A percentile compares a stretch with the other conserved stretches of the same genome.
phyloP scores from a whole-genome alignment of 495 filamentous ascomycete genomes.

The Tuber umbilicatum region DNA sequence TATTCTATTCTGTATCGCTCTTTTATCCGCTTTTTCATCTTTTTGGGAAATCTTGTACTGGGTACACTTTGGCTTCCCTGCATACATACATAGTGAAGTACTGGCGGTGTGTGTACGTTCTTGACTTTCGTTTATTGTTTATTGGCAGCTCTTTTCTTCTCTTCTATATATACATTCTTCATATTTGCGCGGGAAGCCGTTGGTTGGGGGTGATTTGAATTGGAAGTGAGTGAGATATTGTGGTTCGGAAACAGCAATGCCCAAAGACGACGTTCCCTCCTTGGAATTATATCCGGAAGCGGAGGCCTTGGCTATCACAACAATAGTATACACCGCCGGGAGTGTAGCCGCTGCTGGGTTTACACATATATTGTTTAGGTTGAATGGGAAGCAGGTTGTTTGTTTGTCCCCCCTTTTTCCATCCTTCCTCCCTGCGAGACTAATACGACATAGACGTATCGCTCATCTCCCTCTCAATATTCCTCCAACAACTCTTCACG shows the following conservation, averaged over 20 bases:
- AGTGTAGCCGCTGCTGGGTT: slow-evolving; percentile 26
- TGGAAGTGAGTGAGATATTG: background rate
- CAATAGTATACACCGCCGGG: slow-evolving; percentile 31
- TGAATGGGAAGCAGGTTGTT: slow-evolving; percentile 36
- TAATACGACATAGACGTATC: slow-evolving; percentile 27
- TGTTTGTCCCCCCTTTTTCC: slow-evolving; percentile 21
- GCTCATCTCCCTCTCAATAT: slow-evolving; percentile 34
- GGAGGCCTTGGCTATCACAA: slow-evolving; percentile 16
- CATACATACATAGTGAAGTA: slow-evolving; percentile 7
- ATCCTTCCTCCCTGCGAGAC: background rate
- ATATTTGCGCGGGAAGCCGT: background rate
- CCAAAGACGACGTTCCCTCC: slow-evolving; percentile 15
- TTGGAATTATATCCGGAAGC: slow-evolving; percentile 26
- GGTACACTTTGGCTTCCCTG: background rate
- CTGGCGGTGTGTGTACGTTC: background rate
- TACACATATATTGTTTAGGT: slow-evolving; percentile 34
- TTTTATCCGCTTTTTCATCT: background rate
- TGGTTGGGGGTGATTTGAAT: background rate
- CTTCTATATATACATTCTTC: slow-evolving; percentile 1
- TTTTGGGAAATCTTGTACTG: background rate
- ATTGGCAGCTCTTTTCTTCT: slow-evolving; percentile 7
- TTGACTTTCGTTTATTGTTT: slow-evolving; percentile 8
- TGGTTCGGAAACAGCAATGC: slow-evolving; percentile 8
- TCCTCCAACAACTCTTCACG: slow-evolving; percentile 35
- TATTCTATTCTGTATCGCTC: background rate